phyloP scores from a whole-genome alignment of 1,284 basidiomycete species.

The Inonotus obliquus region DNA sequence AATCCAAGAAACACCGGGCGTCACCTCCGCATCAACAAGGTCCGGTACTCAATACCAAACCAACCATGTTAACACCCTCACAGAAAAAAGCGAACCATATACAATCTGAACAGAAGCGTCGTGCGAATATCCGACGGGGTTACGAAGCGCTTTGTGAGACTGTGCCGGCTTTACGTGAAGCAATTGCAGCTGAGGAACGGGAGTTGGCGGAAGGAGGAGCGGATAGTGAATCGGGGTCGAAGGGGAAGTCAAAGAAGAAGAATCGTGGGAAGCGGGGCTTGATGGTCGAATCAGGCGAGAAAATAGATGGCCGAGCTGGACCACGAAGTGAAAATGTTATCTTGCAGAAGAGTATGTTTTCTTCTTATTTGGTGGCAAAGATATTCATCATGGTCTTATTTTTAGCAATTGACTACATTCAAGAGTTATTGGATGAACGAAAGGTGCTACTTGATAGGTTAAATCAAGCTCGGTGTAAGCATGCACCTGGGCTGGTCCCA shows the following conservation, averaged over 20 bases:
- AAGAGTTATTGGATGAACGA: slow-evolving; percentile 55
- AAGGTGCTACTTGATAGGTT: slow-evolving; percentile 52
- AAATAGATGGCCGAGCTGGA: slow-evolving; percentile 74
- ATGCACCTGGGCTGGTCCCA: slow-evolving; percentile 46
- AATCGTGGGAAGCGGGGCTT: slow-evolving; percentile 31
- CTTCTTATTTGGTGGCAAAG: slow-evolving; percentile 12
- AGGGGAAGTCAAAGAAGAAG: slow-evolving; percentile 30
- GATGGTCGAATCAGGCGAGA: slow-evolving; percentile 45
- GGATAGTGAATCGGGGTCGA: slow-evolving; percentile 22
- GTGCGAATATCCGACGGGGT: slow-evolving; percentile 85
- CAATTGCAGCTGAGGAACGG: slow-evolving; percentile 63
- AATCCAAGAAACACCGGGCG: slow-evolving; percentile 19
- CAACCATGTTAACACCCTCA: slow-evolving; percentile 59
- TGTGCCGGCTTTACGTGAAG: slow-evolving; percentile 75
- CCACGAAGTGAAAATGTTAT: slow-evolving; percentile 85
- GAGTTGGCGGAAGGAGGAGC: slow-evolving; percentile 26
- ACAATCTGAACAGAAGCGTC: slow-evolving; percentile 83
- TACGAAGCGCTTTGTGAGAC: slow-evolving; percentile 82
- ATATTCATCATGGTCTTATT: slow-evolving; percentile 12
- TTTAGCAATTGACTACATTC: slow-evolving; percentile 81
- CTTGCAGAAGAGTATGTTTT: slow-evolving; percentile 69
- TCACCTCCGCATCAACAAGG: slow-evolving; percentile 18
- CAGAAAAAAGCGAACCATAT: slow-evolving; percentile 95
- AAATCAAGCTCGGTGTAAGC: slow-evolving; percentile 47
- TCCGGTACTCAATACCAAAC: slow-evolving; percentile 18